Evolutionary conservation across 257 asterid species (phyloP).

Genomic region (Solanum lignicaule): DNA sequence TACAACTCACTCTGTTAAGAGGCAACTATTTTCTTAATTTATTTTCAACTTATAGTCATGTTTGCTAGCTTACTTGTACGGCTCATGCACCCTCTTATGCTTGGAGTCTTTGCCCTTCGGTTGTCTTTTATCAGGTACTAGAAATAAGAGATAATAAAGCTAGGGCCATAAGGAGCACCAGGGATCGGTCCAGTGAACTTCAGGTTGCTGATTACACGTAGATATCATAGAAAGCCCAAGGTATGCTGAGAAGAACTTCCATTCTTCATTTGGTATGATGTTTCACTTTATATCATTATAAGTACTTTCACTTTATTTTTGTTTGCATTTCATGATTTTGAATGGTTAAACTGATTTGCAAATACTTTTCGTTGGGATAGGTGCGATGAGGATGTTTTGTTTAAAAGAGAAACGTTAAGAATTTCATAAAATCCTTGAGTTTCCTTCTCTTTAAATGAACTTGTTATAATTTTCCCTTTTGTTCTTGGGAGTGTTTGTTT

Average conservation of each 20-base stretch:
- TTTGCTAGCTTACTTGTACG: neutral
- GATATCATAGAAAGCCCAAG: neutral
- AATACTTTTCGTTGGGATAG: neutral
- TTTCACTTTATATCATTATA: neutral
- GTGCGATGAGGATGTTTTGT: neutral
- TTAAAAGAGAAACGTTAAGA: neutral
- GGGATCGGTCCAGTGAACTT: conserved; percentile 42
- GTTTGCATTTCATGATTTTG: neutral
- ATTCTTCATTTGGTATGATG: neutral
- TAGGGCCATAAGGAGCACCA: conserved; percentile 55
- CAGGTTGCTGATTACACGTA: conserved; percentile 56
- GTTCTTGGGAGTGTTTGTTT: neutral
- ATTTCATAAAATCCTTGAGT: neutral
- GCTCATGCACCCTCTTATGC: neutral
- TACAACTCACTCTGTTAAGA: neutral
- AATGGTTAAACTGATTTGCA: neutral
- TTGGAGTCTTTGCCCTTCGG: neutral
- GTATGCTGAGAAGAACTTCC: neutral
- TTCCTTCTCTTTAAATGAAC: neutral
- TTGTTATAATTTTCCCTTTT: neutral
- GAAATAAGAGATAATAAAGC: conserved; percentile 72
- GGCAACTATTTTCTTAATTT: neutral
- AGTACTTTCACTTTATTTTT: neutral
- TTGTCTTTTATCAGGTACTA: conserved; percentile 41
- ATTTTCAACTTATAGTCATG: neutral